A percentile compares a stretch with the other conserved stretches of the same genome.
These are phyloP conservation scores for Eucalyptus dawsonii DNA, from an alignment of 345 rosid genomes.

Conservation along the genomic window DNA sequence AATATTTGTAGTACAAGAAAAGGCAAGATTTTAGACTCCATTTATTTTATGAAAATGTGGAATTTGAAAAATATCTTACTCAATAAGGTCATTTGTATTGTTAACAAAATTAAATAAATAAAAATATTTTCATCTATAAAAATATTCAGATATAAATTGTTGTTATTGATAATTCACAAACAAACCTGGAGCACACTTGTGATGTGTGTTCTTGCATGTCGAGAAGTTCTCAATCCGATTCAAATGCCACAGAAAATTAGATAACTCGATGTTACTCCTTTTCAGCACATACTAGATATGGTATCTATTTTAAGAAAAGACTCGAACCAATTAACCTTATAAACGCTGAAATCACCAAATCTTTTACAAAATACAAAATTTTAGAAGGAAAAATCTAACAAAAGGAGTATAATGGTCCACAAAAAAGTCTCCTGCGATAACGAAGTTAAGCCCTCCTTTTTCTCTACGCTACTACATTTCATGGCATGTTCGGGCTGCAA, in stretches of 20 bases:
- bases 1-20: no score
- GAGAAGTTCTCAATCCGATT: not conserved
- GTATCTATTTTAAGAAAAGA: not conserved
- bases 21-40: no score
- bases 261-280: not conserved
- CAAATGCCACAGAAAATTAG: not conserved
- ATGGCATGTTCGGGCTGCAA: not conserved
- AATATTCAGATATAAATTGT: no score
- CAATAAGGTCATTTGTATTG: fast-evolving
- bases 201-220: not conserved
- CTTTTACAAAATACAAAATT: no score
- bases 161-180: no score
- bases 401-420: not conserved
- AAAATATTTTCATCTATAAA: no score
- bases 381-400: not conserved
- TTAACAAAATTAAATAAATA: no score
- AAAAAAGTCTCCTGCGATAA: not conserved
- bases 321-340: not conserved
- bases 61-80: no score
- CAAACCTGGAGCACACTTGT: no score
- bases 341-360: not conserved
- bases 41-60: no score
- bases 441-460: not conserved
- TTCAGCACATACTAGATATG: not conserved
- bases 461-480: not conserved